These are phyloP conservation scores for Luvunga scandens DNA, from an alignment of 345 rosid species.

Conservation along the genomic window DNA sequence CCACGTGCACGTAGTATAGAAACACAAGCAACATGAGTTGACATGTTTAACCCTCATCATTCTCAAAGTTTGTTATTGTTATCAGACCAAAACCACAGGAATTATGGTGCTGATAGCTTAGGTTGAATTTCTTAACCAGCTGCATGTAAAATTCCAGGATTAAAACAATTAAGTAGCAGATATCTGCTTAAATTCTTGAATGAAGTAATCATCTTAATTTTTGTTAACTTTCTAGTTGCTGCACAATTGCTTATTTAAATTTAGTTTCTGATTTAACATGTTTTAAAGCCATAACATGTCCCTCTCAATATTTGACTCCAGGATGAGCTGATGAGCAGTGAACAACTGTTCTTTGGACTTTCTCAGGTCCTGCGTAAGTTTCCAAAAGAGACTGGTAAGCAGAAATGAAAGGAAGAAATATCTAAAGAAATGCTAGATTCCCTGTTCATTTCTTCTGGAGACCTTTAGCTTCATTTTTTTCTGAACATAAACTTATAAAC, in stretches of 20 bases:
- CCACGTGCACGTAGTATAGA: neutral
- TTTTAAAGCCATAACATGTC: constrained; percentile 11
- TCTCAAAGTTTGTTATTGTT: neutral
- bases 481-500: constrained; percentile 16
- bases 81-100: neutral
- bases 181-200: neutral
- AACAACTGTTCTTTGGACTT: constrained; percentile 92
- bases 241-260: neutral
- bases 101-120: neutral
- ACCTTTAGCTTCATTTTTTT: constrained; percentile 18
- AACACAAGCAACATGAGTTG: neutral
- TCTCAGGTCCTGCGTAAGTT: constrained; percentile 92
- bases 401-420: constrained; percentile 3
- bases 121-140: neutral
- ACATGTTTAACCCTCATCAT: neutral
- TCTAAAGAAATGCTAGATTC: constrained; percentile 10
- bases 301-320: constrained; percentile 34
- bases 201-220: neutral
- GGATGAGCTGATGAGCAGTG: constrained; percentile 97
- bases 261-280: neutral
- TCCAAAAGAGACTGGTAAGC: constrained; percentile 91
- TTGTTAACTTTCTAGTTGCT: neutral
- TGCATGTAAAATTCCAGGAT: neutral
- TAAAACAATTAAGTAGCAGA: neutral
- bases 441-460: constrained; percentile 14